Conservation (phyloP, 768 basidiomycete genomes). For the Dioszegia hungarica region DNA sequence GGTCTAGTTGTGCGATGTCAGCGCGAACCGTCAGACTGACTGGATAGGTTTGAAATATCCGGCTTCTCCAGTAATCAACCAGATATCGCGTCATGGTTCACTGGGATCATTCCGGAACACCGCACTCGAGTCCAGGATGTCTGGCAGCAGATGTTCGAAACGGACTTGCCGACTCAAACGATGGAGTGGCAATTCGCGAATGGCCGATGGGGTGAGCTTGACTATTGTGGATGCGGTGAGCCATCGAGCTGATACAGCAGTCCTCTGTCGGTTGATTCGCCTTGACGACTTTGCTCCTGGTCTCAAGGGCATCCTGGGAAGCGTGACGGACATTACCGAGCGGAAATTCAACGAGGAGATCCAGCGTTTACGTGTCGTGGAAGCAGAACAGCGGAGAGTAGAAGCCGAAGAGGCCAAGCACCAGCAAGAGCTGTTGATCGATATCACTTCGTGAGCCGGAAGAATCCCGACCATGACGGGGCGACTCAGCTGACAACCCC, state of each 20-base stretch:
- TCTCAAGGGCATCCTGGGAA: constrained; percentile 24
- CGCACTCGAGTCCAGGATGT: constrained; percentile 5
- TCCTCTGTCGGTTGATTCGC: constrained; percentile 15
- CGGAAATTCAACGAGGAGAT: constrained; percentile 43
- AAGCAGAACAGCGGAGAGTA: constrained; percentile 40
- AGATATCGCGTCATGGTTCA: constrained; percentile 16
- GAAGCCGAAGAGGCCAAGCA: constrained; percentile 48
- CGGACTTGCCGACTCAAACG: not conserved
- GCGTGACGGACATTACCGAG: constrained; percentile 42
- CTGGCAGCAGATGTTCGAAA: constrained; percentile 11
- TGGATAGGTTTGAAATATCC: constrained; percentile 23
- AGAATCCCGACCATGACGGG: not conserved
- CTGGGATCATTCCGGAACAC: constrained; percentile 12
- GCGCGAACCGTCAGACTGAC: not conserved
- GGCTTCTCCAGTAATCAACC: constrained; percentile 21
- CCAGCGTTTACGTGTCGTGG: constrained; percentile 33
- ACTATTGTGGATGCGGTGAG: too few species aligned
- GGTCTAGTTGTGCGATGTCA: not conserved
- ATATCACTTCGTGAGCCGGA: constrained; percentile 50
- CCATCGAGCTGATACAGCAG: not conserved
- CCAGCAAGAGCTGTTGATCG: constrained; percentile 51
- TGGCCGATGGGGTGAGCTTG: constrained; percentile 36
- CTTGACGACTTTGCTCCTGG: constrained; percentile 23
- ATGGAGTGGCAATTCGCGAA: constrained; percentile 31
- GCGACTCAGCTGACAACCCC: not conserved